Base-by-base conservation (phyloP, 805 yeast genomes). In the Candida rishiriensis region DNA sequence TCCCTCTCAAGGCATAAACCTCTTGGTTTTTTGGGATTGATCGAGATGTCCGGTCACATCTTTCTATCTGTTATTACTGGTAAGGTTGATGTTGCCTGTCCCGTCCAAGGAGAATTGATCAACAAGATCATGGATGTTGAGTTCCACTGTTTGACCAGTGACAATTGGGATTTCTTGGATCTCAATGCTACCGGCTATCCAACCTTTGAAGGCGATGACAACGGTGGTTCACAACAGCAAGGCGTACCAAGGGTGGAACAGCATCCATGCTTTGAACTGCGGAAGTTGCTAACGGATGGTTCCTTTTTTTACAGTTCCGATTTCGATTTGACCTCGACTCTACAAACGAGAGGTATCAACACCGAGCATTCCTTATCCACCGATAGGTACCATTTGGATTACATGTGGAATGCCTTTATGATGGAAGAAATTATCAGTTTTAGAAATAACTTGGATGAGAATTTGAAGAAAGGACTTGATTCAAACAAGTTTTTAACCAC, bases 401-500 rank as follows among this genome's bases (percentile, higher is more conserved):
- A 86, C 60, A 91, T 93, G 98, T 93, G 99, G 99, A 93, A 93
- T 62, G 76, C 85, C 8, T 91, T 86, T 61, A 79, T 93, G 82
- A 83, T 90, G 83, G 76, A 81, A 43, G 96, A 88, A 50, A 75
- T 91, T 40, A 71, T 88, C 49, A 74, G 78, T 38, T 90, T 85
- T 64, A 72, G 96, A 48, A 74, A 82, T 49, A 83, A 84, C 44
- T 66, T 88, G 43, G 90, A 83, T 34, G 68, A 70, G 4, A 75
- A 69, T 15, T 79, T 81, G 29, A 84, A 79, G 52, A 68, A 68
- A 31, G 68, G 75, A 11, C 60, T 93, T 43, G 96, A 90, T 61
- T 75, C 74, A 29, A 86, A 85, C 56, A 84, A 86, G 21, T 89
- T 91, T 54, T 68, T 91, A 40, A 89, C 97, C 1, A 87, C 96